Evolutionary conservation across 768 basidiomycete species (phyloP), one percentile per base, ranked within the genome.

Genomic region (Podaxis carcinomalis): DNA sequence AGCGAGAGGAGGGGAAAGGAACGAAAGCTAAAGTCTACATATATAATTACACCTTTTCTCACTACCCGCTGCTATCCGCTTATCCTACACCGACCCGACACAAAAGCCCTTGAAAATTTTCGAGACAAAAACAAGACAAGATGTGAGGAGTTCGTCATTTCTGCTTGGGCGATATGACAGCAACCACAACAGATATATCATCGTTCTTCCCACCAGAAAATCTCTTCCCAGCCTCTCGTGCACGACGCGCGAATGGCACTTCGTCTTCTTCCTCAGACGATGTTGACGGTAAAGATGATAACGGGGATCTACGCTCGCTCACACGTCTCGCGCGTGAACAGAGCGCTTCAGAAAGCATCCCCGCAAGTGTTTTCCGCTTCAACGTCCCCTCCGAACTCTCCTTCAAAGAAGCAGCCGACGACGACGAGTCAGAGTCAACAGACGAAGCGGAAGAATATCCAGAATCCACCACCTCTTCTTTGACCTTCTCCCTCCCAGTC

Each of bases 171-270:
- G 72, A 74, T 40, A 75, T 73, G n/a, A 76, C 72, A 5, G 76
- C 74, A 4, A 76, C 74, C 25, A 76, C 71, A 4, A 77, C 76
- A 0, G 77, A 76, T 19, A 78, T 76, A 65, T 78, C 93, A 75
- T 95, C 93, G 54, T 83, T 83, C 77, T 95, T 95, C 32, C 93
- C 93, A 42, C 93, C 93, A 16, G 78, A 76, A 71, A 92, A 94
- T 37, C 72, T 72, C 67, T 83, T 82, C 14, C 92, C 92, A 54
- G 83, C 81, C 66, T 93, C 87, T 64, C 83, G 77, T 23, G 93
- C 92, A 19, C 90, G 80, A n/a, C 87, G 74, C 56, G 85, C 91
- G 74, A 95, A 95, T n/a, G 93, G 93, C 39, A 89, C 83, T 63
- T 92, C 90, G 57, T 74, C 72, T 68, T 37, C 61, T 21, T 47